Evolutionary conservation across 2,329 filamentous ascomycete species (phyloP).

Genomic region (Colletotrichum eremochloae): DNA sequence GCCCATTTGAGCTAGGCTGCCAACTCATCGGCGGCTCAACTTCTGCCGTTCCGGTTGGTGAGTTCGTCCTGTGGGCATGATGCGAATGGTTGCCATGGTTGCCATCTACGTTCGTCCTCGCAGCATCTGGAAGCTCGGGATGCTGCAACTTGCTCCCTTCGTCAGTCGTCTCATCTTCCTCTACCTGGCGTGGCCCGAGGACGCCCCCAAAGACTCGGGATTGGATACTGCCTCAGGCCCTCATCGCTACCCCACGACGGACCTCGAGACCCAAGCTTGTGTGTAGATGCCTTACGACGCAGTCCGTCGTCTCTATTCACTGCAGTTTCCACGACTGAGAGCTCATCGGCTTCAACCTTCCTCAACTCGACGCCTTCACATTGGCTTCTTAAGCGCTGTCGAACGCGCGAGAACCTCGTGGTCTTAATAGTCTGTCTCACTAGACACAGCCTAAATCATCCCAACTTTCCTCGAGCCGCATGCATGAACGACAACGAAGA

Average conservation of each 20-base stretch:
- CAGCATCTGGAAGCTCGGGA: conserved; percentile 30
- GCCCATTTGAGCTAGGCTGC: conserved; percentile 21
- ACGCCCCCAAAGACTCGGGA: neutral
- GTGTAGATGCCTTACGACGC: conserved; percentile 37
- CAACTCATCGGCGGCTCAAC: conserved; percentile 40
- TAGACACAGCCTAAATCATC: conserved; percentile 29
- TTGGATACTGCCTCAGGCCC: conserved; percentile 16
- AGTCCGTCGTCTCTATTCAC: conserved; percentile 5
- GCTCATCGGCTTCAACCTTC: conserved; percentile 19
- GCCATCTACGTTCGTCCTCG: conserved; percentile 5
- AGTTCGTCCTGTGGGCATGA: conserved; percentile 1
- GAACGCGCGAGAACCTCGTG: conserved; percentile 5
- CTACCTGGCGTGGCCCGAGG: neutral
- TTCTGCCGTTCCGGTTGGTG: conserved; percentile 39
- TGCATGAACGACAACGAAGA: conserved; percentile 23
- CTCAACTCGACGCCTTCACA: neutral
- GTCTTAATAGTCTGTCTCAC: conserved; percentile 19
- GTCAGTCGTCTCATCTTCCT: neutral
- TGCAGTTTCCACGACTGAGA: conserved; percentile 33
- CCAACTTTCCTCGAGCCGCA: conserved; percentile 25
- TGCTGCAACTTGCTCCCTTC: conserved; percentile 15
- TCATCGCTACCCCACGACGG: conserved; percentile 24
- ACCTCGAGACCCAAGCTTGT: conserved; percentile 20
- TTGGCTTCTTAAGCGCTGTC: conserved; percentile 29
- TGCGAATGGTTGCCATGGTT: conserved; percentile 20